Evolutionary conservation across 495 filamentous ascomycete genomes (phyloP).

Genomic region (Baudoinia panamericana): DNA sequence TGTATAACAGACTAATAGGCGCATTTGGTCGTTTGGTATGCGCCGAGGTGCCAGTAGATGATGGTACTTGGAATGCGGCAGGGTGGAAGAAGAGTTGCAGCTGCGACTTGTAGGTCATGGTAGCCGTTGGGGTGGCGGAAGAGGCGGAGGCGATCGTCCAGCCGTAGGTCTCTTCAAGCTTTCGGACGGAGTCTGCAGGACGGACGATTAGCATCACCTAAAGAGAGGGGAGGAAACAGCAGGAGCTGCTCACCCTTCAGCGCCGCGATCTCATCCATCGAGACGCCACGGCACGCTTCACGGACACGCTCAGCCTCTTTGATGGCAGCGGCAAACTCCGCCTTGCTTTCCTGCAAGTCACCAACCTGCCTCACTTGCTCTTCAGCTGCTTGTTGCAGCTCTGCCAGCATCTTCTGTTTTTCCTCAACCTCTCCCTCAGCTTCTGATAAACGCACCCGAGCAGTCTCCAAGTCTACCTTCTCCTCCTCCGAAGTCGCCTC

Average conservation of each 20-base stretch:
- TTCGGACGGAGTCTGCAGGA: conserved; percentile 47
- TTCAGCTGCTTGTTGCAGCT: conserved; percentile 48
- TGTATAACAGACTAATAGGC: conserved; percentile 37
- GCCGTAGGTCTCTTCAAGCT: conserved; percentile 55
- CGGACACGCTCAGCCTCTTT: conserved; percentile 68
- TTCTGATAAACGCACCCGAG: conserved; percentile 48
- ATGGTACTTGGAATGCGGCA: conserved; percentile 37
- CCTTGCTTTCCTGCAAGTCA: conserved; percentile 47
- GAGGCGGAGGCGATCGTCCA: conserved; percentile 62
- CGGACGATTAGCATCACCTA: background rate
- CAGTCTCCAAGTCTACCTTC: conserved; percentile 56
- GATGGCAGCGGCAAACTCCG: conserved; percentile 58
- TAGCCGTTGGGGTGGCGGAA: conserved; percentile 41
- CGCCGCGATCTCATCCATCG: conserved; percentile 55
- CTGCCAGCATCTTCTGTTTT: conserved; percentile 51
- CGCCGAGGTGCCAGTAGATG: conserved; percentile 1
- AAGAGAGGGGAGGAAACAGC: too few species aligned
- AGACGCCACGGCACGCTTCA: conserved; percentile 85
- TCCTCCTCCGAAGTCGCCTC: conserved; percentile 69
- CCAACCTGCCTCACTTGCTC: conserved; percentile 50
- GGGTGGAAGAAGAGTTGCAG: conserved; percentile 67
- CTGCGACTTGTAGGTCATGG: conserved; percentile 65
- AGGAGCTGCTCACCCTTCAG: conserved; percentile 54
- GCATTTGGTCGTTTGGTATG: conserved; percentile 17
- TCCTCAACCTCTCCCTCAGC: conserved; percentile 54